Base-by-base conservation (phyloP, 2,329 filamentous ascomycete species). In the Talaromyces rugulosus region DNA sequence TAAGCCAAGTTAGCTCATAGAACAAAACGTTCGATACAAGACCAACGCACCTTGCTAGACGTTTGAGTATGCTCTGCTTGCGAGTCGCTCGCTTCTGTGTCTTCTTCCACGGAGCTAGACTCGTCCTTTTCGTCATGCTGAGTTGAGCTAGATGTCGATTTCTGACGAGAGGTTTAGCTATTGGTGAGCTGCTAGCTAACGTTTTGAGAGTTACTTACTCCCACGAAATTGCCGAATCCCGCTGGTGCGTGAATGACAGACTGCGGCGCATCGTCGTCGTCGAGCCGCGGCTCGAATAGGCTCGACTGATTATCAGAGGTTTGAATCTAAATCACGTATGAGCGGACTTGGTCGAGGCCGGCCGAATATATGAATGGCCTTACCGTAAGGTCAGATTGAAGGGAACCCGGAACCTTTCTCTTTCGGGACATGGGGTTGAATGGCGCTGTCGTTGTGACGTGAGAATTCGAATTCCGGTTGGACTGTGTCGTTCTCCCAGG, bases 231-330 rank as follows among this genome's bases (percentile, higher is more conserved):
- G 61, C 86, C 84, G 75, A 95, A 97, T 64, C 89, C 91, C 66
- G 91, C 83, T 0, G 93, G 92, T 16, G 91, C 91, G 80, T 96
- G 93, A 67, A 97, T 96, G 60, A 96, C 93, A 1, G 93, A 97
- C 59, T 91, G 84, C 28, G 92, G 89, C 67, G 77, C 72, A 58
- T 78, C 77, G 60, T 93, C 91, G 66, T 96, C 91, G 64, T 87
- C 87, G 28, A 84, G 83, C 59, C 79, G 78, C 56, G 64, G 44
- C 58, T 62, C 64, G 28, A 62, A 64, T 23, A 62, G 65, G n/a
- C 59, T 60, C 7, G 61, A 62, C 60, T 59, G 56, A 42, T 64
- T 60, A 53, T 65, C 67, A 27, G 64, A 62, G 28, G 71, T 75
- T 66, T 69, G 70, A 56, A 76, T 71, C 75, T 77, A 56, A 42